Evolutionary conservation across 345 rosid genomes (phyloP).

Genomic region (Arabis hirsuta): DNA sequence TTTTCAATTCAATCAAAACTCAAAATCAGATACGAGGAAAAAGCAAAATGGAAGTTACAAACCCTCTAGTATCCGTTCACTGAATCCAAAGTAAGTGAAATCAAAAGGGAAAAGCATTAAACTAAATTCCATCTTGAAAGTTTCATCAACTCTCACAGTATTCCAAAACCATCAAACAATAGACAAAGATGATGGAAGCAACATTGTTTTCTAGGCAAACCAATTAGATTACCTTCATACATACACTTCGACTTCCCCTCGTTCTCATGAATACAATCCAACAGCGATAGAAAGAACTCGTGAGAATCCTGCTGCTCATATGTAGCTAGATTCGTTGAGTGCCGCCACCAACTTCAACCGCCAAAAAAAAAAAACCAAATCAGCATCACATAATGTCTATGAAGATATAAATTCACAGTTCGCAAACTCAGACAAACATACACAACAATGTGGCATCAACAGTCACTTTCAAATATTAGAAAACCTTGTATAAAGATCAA

Average conservation of each 20-base stretch:
- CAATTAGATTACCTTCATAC: slow-evolving; percentile 49
- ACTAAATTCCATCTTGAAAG: neutral
- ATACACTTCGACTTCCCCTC: slow-evolving; percentile 58
- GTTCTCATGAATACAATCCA: slow-evolving; percentile 87
- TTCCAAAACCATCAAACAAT: neutral
- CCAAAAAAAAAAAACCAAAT: slow-evolving; percentile 22
- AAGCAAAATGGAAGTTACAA: too few species aligned
- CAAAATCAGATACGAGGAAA: too few species aligned
- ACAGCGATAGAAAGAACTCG: slow-evolving; percentile 88
- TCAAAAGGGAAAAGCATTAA: neutral
- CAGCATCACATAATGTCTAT: slow-evolving; percentile 18
- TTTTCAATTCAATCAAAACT: too few species aligned
- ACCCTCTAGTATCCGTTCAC: too few species aligned
- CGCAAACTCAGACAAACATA: slow-evolving; percentile 12
- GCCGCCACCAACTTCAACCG: slow-evolving; percentile 93
- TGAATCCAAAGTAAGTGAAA: too few species aligned
- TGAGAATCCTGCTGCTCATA: slow-evolving; percentile 96
- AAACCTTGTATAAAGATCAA: neutral
- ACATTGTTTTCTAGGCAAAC: neutral
- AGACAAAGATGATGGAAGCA: too few species aligned
- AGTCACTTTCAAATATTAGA: neutral
- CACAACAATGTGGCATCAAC: slow-evolving; percentile 18
- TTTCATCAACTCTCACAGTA: neutral
- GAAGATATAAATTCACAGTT: neutral
- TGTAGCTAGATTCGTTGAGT: slow-evolving; percentile 76